phyloP scores from a whole-genome alignment of 179 eudicot genomes.

The Beta corolliflora region DNA sequence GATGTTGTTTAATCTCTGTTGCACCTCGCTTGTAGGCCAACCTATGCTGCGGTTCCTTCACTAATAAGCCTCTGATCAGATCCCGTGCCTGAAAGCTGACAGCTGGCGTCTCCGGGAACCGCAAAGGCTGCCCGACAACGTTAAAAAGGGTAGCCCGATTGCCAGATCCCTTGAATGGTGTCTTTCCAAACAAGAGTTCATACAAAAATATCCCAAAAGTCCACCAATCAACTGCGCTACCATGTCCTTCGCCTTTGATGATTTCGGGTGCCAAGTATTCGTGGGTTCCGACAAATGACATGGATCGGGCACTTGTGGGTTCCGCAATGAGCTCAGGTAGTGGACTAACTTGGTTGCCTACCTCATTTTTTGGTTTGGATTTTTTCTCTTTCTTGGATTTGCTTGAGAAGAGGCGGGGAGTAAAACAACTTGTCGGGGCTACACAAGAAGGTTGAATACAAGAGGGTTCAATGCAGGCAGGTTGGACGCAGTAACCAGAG shows the following conservation, averaged over 20 bases:
- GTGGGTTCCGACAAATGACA: slow-evolving; percentile 86
- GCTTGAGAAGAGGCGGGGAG: slow-evolving; percentile 67
- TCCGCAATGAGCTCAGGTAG: slow-evolving; percentile 77
- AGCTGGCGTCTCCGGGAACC: slow-evolving; percentile 69
- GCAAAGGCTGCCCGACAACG: slow-evolving; percentile 71
- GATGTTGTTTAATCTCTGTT: slow-evolving; percentile 77
- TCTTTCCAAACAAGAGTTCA: slow-evolving; percentile 75
- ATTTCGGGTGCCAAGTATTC: slow-evolving; percentile 83
- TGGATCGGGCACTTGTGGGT: slow-evolving; percentile 77
- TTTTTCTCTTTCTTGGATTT: slow-evolving; percentile 70
- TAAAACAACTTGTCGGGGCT: slow-evolving; percentile 64
- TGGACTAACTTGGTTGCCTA: slow-evolving; percentile 70
- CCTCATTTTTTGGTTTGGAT: slow-evolving; percentile 51
- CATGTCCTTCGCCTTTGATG: slow-evolving; percentile 82
- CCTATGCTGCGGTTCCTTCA: slow-evolving; percentile 79
- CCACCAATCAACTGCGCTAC: slow-evolving; percentile 96
- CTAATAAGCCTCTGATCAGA: slow-evolving; percentile 68
- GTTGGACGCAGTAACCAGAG: slow-evolving; percentile 61
- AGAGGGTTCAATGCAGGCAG: slow-evolving; percentile 76
- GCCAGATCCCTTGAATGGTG: slow-evolving; percentile 80
- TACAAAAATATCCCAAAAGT: slow-evolving; percentile 74
- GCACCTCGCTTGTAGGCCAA: slow-evolving; percentile 80
- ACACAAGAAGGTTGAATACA: slow-evolving; percentile 72
- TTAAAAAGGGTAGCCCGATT: slow-evolving; percentile 77
- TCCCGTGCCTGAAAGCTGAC: slow-evolving; percentile 83